Percentiles rank a stretch among this genome's conserved stretches.
These are phyloP conservation scores for Plasmodium cynomolgi DNA, from an alignment of 169 alveolate genomes.

Conservation along the genomic window DNA sequence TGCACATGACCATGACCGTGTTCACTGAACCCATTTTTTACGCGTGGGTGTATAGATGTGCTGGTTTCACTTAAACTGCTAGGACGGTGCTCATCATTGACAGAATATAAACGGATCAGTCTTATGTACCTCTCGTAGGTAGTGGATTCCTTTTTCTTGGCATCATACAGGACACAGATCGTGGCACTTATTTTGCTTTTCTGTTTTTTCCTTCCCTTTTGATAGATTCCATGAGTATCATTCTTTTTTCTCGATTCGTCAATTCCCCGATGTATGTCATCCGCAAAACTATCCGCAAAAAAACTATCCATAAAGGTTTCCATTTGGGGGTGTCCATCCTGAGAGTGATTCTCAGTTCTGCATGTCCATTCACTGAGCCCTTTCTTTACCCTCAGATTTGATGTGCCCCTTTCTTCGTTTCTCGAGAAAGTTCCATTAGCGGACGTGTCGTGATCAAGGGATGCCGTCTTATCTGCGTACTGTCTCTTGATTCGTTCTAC, in stretches of 20 bases:
- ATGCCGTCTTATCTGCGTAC: neutral
- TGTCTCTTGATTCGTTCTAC: neutral
- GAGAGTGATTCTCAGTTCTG: neutral
- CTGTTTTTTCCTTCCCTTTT: neutral
- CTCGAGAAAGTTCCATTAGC: neutral
- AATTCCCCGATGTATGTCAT: neutral
- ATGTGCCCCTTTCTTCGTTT: neutral
- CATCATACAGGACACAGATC: constrained; percentile 68
- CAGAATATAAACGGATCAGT: constrained; percentile 5
- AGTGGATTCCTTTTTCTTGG: constrained; percentile 24
- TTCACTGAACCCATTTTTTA: neutral
- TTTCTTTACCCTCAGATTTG: neutral
- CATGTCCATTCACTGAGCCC: neutral
- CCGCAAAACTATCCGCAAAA: neutral
- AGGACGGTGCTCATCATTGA: neutral
- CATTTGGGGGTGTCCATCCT: neutral
- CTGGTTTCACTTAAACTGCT: neutral
- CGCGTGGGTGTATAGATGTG: neutral
- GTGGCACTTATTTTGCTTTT: constrained; percentile 6
- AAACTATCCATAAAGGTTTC: neutral
- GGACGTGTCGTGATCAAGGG: neutral
- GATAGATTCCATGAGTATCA: neutral
- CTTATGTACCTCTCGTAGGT: constrained; percentile 52
- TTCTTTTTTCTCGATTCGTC: neutral
- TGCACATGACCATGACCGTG: neutral